Evolutionary conservation across 306 rosid species (phyloP).

Genomic region (Prunus salicina): DNA sequence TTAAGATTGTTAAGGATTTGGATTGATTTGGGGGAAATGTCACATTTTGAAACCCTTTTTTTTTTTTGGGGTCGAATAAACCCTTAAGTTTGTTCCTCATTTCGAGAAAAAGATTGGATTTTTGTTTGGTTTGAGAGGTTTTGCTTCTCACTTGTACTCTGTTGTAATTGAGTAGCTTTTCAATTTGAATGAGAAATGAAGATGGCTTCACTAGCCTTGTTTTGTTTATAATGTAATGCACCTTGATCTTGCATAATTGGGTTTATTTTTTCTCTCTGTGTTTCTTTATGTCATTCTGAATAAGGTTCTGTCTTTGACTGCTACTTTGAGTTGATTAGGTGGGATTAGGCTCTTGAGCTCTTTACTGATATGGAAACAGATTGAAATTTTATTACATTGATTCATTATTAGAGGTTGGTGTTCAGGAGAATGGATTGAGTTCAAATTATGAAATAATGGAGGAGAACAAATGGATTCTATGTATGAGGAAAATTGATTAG

Average conservation of each 20-base stretch:
- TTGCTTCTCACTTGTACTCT: not conserved
- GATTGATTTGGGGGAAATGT: slow-evolving; percentile 32
- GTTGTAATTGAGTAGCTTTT: not conserved
- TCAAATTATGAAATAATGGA: not conserved
- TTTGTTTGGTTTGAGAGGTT: not conserved
- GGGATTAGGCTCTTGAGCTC: not conserved
- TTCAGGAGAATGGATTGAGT: not conserved
- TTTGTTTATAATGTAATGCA: not conserved
- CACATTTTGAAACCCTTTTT: not conserved
- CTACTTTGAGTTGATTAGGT: not conserved
- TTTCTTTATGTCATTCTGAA: not conserved
- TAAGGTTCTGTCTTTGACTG: not conserved
- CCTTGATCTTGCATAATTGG: not conserved
- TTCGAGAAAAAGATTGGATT: not conserved
- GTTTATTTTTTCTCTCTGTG: not conserved
- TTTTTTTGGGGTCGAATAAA: too few species aligned
- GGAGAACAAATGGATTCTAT: not conserved
- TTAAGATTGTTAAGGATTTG: slow-evolving; percentile 62
- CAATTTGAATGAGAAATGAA: not conserved
- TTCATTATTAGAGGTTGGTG: not conserved
- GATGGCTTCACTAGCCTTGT: not conserved
- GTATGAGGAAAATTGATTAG: not conserved
- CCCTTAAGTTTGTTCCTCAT: too few species aligned
- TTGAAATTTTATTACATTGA: not conserved
- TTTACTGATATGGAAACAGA: not conserved